Base-by-base conservation (phyloP, 345 rosid genomes). In the Psidium friedrichsthalianum region DNA sequence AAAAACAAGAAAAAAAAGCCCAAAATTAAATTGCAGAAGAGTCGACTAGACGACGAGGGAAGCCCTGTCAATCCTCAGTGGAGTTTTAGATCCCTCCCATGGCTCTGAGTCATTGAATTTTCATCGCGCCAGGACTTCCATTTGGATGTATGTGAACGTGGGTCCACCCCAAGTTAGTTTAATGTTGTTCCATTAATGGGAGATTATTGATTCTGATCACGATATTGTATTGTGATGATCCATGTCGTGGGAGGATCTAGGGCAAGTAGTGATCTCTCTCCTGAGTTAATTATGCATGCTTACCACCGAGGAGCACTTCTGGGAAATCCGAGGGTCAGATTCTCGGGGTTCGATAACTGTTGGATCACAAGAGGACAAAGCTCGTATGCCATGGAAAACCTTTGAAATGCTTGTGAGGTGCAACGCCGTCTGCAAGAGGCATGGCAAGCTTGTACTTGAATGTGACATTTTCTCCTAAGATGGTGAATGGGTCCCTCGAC, bases 71-170 rank as follows among this genome's bases (percentile, higher is more conserved):
- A 87, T 88, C 89, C 80, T 69, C 47, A 69, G 80, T 18, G 80
- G 80, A 69, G 80, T 20, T 69, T 18, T 18, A 36, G 47, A 44
- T 32, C 36, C 76, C 76, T 29, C 47, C 80, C 36, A 36, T 9
- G 40, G 85, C 89, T 85, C 91, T 87, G 90, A 90, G 88, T 91
- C 92, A 89, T 90, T 89, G 90, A 90, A 83, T 82, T 59, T 56
- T 59, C 44, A 78, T 81, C 24, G 59, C 52, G 59, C 32, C 47
- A 36, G 80, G 25, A 69, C 42, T 36, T 69, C 80, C 47, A 36
- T 36, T 36, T 69, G 80, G 80, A 36, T 18, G 47, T 4, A 69
- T 69, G 47, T 42, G 80, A 69, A 69, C 47, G 91, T 88, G 90
- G 91, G 90, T 87, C 93, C 90, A 52, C 56, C 56, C 18, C 3